Base-by-base conservation (phyloP, 441 rosid genomes). In the Geranium incanum region DNA sequence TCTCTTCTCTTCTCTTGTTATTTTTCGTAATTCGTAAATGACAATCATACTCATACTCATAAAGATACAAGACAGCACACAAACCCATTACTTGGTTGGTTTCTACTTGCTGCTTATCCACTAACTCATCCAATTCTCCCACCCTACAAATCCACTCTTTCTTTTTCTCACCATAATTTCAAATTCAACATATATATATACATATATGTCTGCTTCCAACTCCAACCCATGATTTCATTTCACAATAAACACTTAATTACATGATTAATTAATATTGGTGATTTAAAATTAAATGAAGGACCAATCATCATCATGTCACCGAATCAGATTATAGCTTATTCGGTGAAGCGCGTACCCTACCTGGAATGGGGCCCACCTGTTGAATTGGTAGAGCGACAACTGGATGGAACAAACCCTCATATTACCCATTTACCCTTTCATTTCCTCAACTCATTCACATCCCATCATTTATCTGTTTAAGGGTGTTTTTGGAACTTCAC, bases 301-400 rank as follows among this genome's bases (percentile, higher is more conserved):
- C 21, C 21, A 21, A 28, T 28, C 33, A 28, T 28, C 33, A 28
- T 28, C 33, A 2, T 28, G 33, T 28, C 33, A 28, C 33, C 33
- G 33, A 28, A 28, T 28, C 33, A 28, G 33, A 28, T 21, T 21
- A 2, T 28, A 28, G 33, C 33, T 23, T 0, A 23, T 48, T n/a
- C 59, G 59, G 59, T 52, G 59, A 52, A 52, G 18, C 60, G 60
- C 60, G 60, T 52, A 15, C 60, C 19, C 19, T 52, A 52, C 60
- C 60, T 52, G 60, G 18, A 52, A 38, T 4, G 4, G 19, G 60
- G 50, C 9, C 50, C 50, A 13, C 60, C 41, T 18, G 1, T 15
- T 52, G 60, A 43, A 11, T 52, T 52, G 0, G 60, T 52, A 52
- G 50, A 43, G 50, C 11, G 50, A 43, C 50, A 43, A 43, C 50